Conservation (phyloP, 2,329 filamentous ascomycete species). For the Pseudopithomyces maydicus region DNA sequence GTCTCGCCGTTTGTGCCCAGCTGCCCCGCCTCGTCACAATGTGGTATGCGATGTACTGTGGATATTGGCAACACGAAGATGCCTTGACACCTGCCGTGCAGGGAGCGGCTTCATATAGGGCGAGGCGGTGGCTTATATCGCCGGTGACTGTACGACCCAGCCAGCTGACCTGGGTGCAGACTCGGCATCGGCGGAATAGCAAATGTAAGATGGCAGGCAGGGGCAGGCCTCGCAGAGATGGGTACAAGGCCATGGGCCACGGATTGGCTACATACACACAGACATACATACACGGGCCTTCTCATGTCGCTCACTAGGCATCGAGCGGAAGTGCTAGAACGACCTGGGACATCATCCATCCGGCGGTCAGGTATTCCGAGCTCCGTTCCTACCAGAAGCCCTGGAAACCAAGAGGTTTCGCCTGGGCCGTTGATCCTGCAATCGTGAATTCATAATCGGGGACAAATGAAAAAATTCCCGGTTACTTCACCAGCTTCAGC, state of each 20-base stretch:
- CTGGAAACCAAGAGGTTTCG: neutral
- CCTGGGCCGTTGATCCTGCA: neutral
- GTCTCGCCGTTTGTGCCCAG: neutral
- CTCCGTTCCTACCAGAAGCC: neutral
- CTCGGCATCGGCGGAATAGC: constrained; percentile 5
- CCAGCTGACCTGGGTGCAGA: constrained; percentile 3
- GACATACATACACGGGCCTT: neutral
- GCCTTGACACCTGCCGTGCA: neutral
- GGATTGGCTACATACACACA: neutral
- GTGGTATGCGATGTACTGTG: neutral
- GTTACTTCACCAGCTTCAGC: constrained; percentile 55
- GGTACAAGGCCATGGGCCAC: neutral
- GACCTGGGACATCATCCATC: neutral
- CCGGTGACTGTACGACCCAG: neutral
- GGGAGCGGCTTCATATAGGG: neutral
- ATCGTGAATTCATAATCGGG: neutral
- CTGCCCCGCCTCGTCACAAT: constrained; percentile 7
- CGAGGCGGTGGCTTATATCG: neutral
- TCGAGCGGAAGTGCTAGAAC: neutral
- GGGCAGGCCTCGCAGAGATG: no score
- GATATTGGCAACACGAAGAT: neutral
- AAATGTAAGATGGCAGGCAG: neutral
- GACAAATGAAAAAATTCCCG: no score
- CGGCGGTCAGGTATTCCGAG: constrained; percentile 8
- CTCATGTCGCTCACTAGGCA: neutral